phyloP scores from a whole-genome alignment of 176 grass and related monocot species.

The Sorghum bicolor region DNA sequence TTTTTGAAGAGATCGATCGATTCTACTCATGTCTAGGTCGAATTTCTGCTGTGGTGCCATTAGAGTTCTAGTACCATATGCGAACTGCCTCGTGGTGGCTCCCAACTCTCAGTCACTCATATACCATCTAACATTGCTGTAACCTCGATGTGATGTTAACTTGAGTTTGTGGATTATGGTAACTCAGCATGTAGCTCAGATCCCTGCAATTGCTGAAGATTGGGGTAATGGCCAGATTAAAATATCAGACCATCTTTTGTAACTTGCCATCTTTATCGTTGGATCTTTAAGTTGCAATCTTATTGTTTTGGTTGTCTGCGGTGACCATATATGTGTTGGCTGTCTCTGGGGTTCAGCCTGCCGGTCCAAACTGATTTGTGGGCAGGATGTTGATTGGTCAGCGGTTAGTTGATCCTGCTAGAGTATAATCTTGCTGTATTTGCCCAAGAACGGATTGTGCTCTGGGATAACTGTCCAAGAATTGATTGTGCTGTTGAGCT shows the following conservation, averaged over 20 bases:
- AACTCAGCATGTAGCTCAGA: neutral
- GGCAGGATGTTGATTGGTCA: too few species aligned
- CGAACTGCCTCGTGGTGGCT: neutral
- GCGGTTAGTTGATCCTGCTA: too few species aligned
- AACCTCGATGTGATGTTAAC: neutral
- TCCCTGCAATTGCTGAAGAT: neutral
- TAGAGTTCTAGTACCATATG: neutral
- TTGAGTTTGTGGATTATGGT: neutral
- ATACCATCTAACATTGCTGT: conserved; percentile 1
- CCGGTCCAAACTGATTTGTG: too few species aligned
- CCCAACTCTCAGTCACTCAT: neutral
- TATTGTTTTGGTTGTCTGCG: too few species aligned
- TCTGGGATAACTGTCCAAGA: too few species aligned
- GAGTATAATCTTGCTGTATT: too few species aligned
- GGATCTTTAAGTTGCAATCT: too few species aligned
- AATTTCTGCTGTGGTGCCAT: too few species aligned
- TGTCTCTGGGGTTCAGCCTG: too few species aligned
- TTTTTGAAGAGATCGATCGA: neutral
- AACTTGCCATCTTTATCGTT: neutral
- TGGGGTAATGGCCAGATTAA: neutral
- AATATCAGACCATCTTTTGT: neutral
- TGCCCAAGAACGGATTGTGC: too few species aligned
- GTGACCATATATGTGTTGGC: too few species aligned
- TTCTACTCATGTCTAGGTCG: neutral
- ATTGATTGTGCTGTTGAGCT: too few species aligned